Conservation (phyloP, 148 eudicot species). For the Suaeda aralocaspica region DNA sequence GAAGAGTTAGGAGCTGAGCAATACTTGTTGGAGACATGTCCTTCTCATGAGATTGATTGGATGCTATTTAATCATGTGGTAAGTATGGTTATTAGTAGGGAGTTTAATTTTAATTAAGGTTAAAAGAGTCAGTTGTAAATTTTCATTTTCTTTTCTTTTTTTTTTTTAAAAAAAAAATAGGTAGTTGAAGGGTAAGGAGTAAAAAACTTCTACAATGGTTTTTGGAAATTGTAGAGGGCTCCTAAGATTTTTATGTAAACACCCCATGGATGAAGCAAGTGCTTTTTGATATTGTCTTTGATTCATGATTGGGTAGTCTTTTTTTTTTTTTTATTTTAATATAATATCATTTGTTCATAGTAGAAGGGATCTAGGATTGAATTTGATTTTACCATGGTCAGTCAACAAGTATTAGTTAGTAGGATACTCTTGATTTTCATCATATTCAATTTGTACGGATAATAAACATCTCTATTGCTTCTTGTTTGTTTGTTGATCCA, state of each 20-base stretch:
- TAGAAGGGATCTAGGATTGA: slow-evolving; percentile 22
- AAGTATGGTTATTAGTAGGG: not conserved
- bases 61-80: slow-evolving; percentile 40
- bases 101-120: not conserved
- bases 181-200: slow-evolving; percentile 10
- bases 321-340: not conserved
- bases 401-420: slow-evolving; percentile 4
- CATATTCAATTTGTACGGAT: too few relatives aligned
- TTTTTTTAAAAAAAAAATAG: not conserved
- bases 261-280: slow-evolving; percentile 18
- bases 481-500: too few relatives aligned
- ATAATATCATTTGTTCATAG: slow-evolving; percentile 14
- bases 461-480: too few relatives aligned
- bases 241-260: slow-evolving; percentile 1
- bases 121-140: not conserved
- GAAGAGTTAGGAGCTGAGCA: slow-evolving; percentile 39
- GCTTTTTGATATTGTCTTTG: slow-evolving; percentile 31
- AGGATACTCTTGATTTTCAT: too few relatives aligned
- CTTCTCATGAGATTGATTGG: slow-evolving; percentile 95
- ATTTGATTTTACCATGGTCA: slow-evolving; percentile 3
- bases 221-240: slow-evolving; percentile 69
- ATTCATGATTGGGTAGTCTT: slow-evolving; percentile 12
- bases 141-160: too few relatives aligned
- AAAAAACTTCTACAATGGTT: slow-evolving; percentile 54
- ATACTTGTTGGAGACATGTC: slow-evolving; percentile 43